Conservation (phyloP, 2,329 filamentous ascomycete species). For the Exophiala alcalophila region DNA sequence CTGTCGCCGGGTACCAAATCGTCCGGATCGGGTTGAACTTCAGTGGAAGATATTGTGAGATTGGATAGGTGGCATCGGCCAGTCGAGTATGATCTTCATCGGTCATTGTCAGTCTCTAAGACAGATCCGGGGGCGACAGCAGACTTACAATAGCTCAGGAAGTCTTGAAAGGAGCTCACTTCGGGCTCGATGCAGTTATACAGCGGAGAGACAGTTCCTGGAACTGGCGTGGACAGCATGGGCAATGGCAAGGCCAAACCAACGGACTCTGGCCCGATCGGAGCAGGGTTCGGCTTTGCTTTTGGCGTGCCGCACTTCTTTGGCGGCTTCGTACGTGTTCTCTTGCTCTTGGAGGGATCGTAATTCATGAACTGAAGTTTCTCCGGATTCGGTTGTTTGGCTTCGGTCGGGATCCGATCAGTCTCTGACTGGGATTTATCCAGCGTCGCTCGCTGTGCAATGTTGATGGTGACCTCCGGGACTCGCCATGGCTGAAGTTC, state of each 20-base stretch:
- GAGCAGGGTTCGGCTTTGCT: too few species aligned
- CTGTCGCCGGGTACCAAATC: slow-evolving; percentile 22
- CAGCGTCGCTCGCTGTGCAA: neutral
- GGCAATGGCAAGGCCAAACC: too few species aligned
- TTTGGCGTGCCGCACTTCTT: neutral
- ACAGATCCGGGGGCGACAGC: neutral
- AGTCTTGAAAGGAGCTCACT: slow-evolving; percentile 17
- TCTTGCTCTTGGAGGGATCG: slow-evolving; percentile 7
- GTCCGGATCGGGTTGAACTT: slow-evolving; percentile 18
- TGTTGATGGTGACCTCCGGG: slow-evolving; percentile 20
- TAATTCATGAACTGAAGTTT: slow-evolving; percentile 14
- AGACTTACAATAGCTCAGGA: slow-evolving; percentile 18
- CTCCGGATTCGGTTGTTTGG: neutral
- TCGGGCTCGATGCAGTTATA: slow-evolving; percentile 24
- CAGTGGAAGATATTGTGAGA: slow-evolving; percentile 12
- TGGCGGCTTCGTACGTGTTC: neutral
- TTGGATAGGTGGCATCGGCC: slow-evolving; percentile 17
- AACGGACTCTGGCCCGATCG: too few species aligned
- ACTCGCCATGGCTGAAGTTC: slow-evolving; percentile 11
- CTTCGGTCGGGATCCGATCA: neutral
- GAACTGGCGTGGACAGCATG: too few species aligned
- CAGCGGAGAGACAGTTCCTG: slow-evolving; percentile 12
- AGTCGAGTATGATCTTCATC: slow-evolving; percentile 20
- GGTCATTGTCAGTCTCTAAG: neutral
- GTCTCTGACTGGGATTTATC: neutral